These are phyloP conservation scores for Rhizopogon parksii DNA, from an alignment of 1,284 basidiomycete genomes.

Conservation along the genomic window DNA sequence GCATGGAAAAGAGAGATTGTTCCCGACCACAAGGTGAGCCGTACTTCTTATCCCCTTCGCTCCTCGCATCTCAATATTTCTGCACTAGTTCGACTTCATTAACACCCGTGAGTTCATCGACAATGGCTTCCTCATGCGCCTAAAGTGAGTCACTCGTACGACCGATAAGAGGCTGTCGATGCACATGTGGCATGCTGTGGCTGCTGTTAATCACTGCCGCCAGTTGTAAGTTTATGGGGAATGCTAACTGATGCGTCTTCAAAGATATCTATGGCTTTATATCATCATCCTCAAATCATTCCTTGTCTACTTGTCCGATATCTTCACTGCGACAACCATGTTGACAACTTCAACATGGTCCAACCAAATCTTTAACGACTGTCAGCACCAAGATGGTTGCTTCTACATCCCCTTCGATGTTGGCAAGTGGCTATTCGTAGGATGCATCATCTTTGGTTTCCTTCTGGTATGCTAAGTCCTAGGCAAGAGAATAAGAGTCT, in stretches of 20 bases:
- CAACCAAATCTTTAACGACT: conserved; percentile 81
- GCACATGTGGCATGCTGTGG: neutral
- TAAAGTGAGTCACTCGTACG: conserved; percentile 55
- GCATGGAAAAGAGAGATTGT: conserved; percentile 97
- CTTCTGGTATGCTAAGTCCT: conserved; percentile 57
- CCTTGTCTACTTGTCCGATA: conserved; percentile 94
- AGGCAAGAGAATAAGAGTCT: neutral
- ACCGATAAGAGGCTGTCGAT: neutral
- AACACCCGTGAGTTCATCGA: conserved; percentile 90
- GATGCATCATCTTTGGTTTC: conserved; percentile 97
- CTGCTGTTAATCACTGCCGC: neutral
- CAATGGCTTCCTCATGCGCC: conserved; percentile 77
- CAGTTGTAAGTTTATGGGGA: neutral
- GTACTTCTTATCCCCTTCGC: neutral
- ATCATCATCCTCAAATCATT: conserved; percentile 90
- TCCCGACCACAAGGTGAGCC: conserved; percentile 88
- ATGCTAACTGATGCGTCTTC: conserved; percentile 7
- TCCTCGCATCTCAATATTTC: neutral
- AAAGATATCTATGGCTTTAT: conserved; percentile 87
- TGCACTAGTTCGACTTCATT: conserved; percentile 88
- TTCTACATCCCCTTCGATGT: conserved; percentile 84
- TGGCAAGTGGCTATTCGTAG: conserved; percentile 95
- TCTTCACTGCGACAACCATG: conserved; percentile 96
- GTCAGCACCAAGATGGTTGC: conserved; percentile 56
- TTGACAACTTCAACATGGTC: conserved; percentile 90